Evolutionary conservation across 1,284 basidiomycete species (phyloP).

Genomic region (Leccinum subfulvum): DNA sequence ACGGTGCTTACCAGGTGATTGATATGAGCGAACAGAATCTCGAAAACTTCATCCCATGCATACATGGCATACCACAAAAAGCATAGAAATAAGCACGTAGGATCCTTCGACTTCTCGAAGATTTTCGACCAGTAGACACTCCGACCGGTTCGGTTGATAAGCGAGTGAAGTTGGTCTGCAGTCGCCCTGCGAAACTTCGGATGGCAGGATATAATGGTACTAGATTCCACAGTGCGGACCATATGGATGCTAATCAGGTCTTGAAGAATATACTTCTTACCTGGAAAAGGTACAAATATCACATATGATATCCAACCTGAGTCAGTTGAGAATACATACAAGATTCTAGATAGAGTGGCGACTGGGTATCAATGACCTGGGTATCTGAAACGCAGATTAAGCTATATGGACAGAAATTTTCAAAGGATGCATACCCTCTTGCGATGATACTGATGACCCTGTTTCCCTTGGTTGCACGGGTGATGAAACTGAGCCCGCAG

Average conservation of each 20-base stretch:
- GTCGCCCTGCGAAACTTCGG: slow-evolving; percentile 34
- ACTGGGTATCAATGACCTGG: slow-evolving; percentile 33
- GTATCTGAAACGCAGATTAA: slow-evolving; percentile 18
- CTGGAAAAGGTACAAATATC: slow-evolving; percentile 9
- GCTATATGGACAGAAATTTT: background rate
- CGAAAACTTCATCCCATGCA: slow-evolving; percentile 55
- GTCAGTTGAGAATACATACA: slow-evolving; percentile 17
- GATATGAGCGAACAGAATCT: slow-evolving; percentile 46
- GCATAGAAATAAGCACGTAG: slow-evolving; percentile 50
- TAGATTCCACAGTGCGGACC: slow-evolving; percentile 38
- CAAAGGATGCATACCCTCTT: slow-evolving; percentile 9
- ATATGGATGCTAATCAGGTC: slow-evolving; percentile 52
- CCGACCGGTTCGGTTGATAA: slow-evolving; percentile 43
- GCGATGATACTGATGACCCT: background rate
- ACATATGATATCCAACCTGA: background rate
- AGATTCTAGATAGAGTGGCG: slow-evolving; percentile 25
- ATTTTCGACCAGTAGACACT: slow-evolving; percentile 58
- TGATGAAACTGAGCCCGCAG: background rate
- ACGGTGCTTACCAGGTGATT: slow-evolving; percentile 37
- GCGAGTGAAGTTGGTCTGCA: slow-evolving; percentile 39
- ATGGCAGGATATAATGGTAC: slow-evolving; percentile 52
- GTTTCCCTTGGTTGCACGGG: background rate
- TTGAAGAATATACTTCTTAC: slow-evolving; percentile 38
- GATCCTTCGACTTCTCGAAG: slow-evolving; percentile 43
- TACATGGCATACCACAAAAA: slow-evolving; percentile 57